Evolutionary conservation across 2,329 filamentous ascomycete species (phyloP).

Genomic region (Hyphodiscus sp.): DNA sequence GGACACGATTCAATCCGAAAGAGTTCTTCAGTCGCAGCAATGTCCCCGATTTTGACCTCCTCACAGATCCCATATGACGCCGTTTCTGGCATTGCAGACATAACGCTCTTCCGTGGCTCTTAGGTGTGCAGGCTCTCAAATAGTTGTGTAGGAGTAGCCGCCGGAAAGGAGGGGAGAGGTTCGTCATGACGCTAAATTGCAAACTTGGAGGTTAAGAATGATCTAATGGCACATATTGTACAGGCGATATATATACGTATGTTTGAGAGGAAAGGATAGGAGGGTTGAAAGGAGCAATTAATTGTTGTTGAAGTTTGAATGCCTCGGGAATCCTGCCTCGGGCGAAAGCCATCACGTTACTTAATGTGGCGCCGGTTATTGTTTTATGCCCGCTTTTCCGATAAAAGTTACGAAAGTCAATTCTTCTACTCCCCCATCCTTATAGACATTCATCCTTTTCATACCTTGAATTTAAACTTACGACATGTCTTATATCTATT

Average conservation of each 20-base stretch:
- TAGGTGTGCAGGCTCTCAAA: background rate
- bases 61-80: background rate
- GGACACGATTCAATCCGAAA: background rate
- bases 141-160: background rate
- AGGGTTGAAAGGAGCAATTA: background rate
- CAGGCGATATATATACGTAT: background rate
- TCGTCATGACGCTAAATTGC: conserved; percentile 7
- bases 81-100: conserved; percentile 8
- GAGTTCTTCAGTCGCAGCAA: background rate
- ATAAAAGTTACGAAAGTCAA: no score
- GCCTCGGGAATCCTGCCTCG: background rate
- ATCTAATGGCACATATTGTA: conserved; percentile 8
- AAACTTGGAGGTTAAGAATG: no score
- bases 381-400: no score
- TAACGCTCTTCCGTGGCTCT: background rate
- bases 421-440: no score
- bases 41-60: background rate
- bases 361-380: no score
- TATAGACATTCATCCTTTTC: no score
- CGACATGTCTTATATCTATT: no score
- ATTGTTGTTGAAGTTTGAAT: background rate
- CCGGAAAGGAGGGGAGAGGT: conserved; percentile 4
- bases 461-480: no score
- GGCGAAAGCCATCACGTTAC: background rate
- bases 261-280: background rate